Base-by-base conservation (phyloP, 176 grass and related monocot genomes). In the Raddia guianensis region DNA sequence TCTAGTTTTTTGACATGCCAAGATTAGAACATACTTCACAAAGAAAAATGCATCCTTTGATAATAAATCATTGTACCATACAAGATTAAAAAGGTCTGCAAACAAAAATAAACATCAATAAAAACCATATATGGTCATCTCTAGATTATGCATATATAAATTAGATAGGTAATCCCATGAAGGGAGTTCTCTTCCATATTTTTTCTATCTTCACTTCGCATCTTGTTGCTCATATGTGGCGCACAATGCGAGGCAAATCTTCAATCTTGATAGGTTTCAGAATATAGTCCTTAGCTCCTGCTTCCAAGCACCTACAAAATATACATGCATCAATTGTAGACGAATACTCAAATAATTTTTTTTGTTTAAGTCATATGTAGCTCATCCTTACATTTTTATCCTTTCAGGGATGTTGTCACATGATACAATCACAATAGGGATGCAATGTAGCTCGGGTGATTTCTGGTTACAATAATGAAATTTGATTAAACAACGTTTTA, bases 241-340 rank as follows among this genome's bases (percentile, higher is more conserved):
- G 58, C 1, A 75, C 18, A 75, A 75, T 75, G 12, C n/a, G 73
- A 75, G 40, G 54, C 18, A 75, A n/a, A 60, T 75, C 40, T 5
- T 6, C n/a, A 27, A 3, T 18, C n/a, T 27, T 47, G 12, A 75
- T 2, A 14, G n/a, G 73, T 12, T 75, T 75, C 1, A 61, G 1
- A 7, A 75, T 75, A 9, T 75, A 61, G 14, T 75, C 73, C 55
- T 60, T 46, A 12, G 55, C 54, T 46, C 72, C 54, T 59, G 35
- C 72, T 7, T 60, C 54, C 40, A 60, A 27, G 55, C 73, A 75
- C 55, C 73, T 60, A 12, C 5, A 75, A 75, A 75, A 40, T 4
- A 48, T 9, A 32, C 54, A 68, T 1, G 0, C 18, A 68, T 6
- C 16, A 19, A 19, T 8, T n/a, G 7, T n/a, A 68, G 32, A 46